Evolutionary conservation across 2,329 filamentous ascomycete genomes (phyloP).

Genomic region (Arthrobotrys megalospora): DNA sequence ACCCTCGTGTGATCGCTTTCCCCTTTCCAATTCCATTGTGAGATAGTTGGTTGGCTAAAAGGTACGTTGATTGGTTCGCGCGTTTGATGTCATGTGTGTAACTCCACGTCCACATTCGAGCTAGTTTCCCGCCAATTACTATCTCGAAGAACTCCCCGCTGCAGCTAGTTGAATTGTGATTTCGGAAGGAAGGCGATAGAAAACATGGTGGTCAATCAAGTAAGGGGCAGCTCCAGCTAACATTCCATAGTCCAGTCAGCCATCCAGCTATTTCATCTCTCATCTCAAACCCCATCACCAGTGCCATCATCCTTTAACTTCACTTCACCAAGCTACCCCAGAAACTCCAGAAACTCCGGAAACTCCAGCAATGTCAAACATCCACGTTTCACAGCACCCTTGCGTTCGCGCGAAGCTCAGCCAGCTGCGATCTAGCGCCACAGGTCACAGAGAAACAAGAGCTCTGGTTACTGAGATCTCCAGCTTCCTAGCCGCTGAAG

Average conservation of each 20-base stretch:
- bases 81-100: conserved; percentile 53
- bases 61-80: conserved; percentile 27
- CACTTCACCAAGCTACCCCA: conserved; percentile 63
- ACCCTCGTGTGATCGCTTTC: conserved; percentile 2
- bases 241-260: conserved; percentile 20
- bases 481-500: conserved; percentile 85
- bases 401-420: conserved; percentile 90
- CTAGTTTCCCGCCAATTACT: conserved; percentile 23
- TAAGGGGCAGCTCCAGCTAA: conserved; percentile 31
- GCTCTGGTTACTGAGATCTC: conserved; percentile 87
- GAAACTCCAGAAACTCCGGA: conserved; percentile 45
- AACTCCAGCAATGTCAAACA: conserved; percentile 68
- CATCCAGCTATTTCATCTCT: conserved; percentile 12
- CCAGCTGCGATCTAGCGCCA: conserved; percentile 82
- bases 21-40: neutral
- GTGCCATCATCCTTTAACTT: conserved; percentile 49
- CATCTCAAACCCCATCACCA: conserved; percentile 5
- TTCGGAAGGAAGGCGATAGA: conserved; percentile 30
- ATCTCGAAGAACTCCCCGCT: conserved; percentile 48
- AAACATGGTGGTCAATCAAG: conserved; percentile 22
- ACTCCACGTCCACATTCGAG: conserved; percentile 37
- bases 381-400: conserved; percentile 86
- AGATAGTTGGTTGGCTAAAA: neutral
- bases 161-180: conserved; percentile 25
- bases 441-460: conserved; percentile 82